Conservation (phyloP, 1,284 basidiomycete genomes). For the Leccinum griseonigrum region DNA sequence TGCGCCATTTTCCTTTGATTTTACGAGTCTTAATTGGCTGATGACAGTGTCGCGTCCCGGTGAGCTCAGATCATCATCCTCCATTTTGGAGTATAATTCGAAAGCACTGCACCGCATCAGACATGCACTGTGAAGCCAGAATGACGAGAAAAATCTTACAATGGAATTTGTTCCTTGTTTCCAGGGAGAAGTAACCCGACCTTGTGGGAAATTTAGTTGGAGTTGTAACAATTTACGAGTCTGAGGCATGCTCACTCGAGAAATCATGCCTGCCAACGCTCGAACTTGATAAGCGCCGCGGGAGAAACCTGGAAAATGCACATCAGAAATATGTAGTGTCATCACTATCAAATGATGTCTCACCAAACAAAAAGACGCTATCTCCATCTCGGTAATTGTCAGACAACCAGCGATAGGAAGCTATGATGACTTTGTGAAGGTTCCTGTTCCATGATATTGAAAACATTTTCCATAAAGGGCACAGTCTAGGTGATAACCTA, state of each 20-base stretch:
- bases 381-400: constrained; percentile 35
- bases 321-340: not conserved
- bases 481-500: constrained; percentile 8
- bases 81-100: constrained; percentile 27
- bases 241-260: constrained; percentile 20
- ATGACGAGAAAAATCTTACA: constrained; percentile 19
- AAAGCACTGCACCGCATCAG: constrained; percentile 25
- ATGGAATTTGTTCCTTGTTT: constrained; percentile 38
- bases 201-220: constrained; percentile 15
- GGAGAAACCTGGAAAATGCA: constrained; percentile 33
- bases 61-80: constrained; percentile 13
- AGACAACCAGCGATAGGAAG: constrained; percentile 38
- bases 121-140: not conserved
- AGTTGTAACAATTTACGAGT: not conserved
- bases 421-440: constrained; percentile 31
- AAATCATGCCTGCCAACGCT: constrained; percentile 37
- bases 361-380: constrained; percentile 36
- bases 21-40: constrained; percentile 12
- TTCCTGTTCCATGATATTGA: constrained; percentile 22
- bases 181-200: constrained; percentile 37
- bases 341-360: not conserved
- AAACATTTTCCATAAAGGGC: too few species aligned
- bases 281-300: constrained; percentile 42
- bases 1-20: constrained; percentile 10
- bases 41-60: constrained; percentile 7